Percentiles rank a stretch among this genome's conserved stretches.
These are phyloP conservation scores for Rhizoctonia solani DNA, from an alignment of 1,284 basidiomycete genomes.

Conservation along the genomic window DNA sequence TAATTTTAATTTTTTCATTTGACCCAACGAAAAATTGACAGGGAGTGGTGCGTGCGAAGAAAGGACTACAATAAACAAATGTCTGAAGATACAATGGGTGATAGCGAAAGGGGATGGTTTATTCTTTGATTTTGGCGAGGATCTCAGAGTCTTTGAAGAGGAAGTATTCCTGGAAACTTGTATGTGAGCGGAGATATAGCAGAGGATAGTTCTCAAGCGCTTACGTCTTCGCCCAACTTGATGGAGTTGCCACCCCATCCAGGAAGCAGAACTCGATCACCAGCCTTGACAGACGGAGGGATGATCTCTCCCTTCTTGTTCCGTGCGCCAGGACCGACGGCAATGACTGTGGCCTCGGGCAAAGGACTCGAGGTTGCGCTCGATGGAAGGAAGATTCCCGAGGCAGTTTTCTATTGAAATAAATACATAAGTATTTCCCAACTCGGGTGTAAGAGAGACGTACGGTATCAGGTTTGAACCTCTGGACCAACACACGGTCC, in stretches of 20 bases:
- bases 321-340: slow-evolving; percentile 89
- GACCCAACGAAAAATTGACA: background rate
- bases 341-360: slow-evolving; percentile 95
- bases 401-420: slow-evolving; percentile 79
- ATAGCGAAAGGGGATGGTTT: slow-evolving; percentile 42
- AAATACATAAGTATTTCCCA: background rate
- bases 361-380: slow-evolving; percentile 82
- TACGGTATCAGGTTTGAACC: slow-evolving; percentile 93
- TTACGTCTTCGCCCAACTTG: slow-evolving; percentile 95
- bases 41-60: slow-evolving; percentile 26
- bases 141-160: slow-evolving; percentile 96
- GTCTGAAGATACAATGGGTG: background rate
- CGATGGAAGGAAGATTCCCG: slow-evolving; percentile 92
- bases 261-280: slow-evolving; percentile 91
- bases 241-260: slow-evolving; percentile 96
- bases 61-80: slow-evolving; percentile 32
- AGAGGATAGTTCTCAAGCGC: too few species aligned
- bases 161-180: slow-evolving; percentile 77
- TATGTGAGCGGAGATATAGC: too few species aligned
- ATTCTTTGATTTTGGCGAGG: slow-evolving; percentile 96
- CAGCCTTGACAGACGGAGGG: slow-evolving; percentile 82
- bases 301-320: slow-evolving; percentile 82
- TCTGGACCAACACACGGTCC: slow-evolving; percentile 96
- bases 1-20: background rate
- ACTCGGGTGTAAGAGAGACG: slow-evolving; percentile 43